A percentile compares a stretch with the other conserved stretches of the same genome.
These are phyloP conservation scores for Adansonia grandidieri DNA, from an alignment of 441 rosid species.

Conservation along the genomic window DNA sequence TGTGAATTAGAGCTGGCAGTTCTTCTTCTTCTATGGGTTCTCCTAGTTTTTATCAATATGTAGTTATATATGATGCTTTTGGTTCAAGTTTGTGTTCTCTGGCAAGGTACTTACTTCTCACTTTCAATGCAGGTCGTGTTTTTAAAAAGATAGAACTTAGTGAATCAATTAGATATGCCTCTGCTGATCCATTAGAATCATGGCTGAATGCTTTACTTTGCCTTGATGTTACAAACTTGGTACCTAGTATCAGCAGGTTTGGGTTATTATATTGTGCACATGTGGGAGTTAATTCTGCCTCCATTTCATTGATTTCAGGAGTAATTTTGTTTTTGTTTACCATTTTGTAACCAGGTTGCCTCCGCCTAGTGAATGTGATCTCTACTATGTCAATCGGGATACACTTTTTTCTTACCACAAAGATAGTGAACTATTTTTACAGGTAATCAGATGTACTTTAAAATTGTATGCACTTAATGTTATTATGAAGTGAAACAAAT, in stretches of 20 bases:
- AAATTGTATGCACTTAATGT: conserved; percentile 16
- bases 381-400: conserved; percentile 91
- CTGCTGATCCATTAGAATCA: conserved; percentile 92
- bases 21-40: neutral
- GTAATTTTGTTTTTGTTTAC: conserved; percentile 22
- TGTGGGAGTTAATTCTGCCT: conserved; percentile 19
- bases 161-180: conserved; percentile 92
- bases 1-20: neutral
- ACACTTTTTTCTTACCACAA: conserved; percentile 95
- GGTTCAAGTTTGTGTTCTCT: conserved; percentile 16
- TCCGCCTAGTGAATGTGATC: conserved; percentile 85
- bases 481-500: conserved; percentile 26
- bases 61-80: neutral
- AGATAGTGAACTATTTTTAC: conserved; percentile 94
- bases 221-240: conserved; percentile 73
- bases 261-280: conserved; percentile 28
- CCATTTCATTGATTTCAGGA: conserved; percentile 13
- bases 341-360: conserved; percentile 62
- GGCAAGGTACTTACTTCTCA: conserved; percentile 25
- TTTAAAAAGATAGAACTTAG: conserved; percentile 90
- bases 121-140: conserved; percentile 63
- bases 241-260: conserved; percentile 76
- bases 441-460: conserved; percentile 49
- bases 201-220: conserved; percentile 95
- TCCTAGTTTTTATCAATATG: neutral